Conservation (phyloP, 257 asterid genomes). For the Mentha longifolia region DNA sequence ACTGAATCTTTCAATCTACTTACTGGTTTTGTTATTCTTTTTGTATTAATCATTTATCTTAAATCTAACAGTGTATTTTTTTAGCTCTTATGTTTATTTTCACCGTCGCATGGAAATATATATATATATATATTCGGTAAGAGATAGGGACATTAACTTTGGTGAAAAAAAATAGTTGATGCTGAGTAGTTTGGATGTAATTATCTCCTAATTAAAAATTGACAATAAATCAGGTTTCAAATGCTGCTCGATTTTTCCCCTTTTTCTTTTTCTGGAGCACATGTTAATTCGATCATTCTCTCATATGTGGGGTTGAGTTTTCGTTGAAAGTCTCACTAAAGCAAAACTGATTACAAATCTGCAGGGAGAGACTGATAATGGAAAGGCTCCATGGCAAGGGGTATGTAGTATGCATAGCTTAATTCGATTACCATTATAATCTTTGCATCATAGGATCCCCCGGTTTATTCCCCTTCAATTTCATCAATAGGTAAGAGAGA, state of each 20-base stretch:
- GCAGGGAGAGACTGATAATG: constrained; percentile 82
- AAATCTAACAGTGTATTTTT: constrained; percentile 6
- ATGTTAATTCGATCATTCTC: background rate
- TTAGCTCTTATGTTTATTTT: background rate
- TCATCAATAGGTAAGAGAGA: constrained; percentile 70
- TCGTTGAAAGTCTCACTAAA: constrained; percentile 16
- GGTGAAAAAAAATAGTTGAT: background rate
- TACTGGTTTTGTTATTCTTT: background rate
- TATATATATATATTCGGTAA: too few species aligned
- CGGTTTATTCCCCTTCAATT: background rate
- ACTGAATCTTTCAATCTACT: background rate
- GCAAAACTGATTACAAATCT: constrained; percentile 29
- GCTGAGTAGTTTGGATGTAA: background rate
- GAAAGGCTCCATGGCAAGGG: constrained; percentile 94
- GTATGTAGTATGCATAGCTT: constrained; percentile 60
- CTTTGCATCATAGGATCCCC: background rate
- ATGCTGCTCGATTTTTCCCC: too few species aligned
- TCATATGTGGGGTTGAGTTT: constrained; percentile 7
- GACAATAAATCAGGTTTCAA: too few species aligned
- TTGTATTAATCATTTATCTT: background rate
- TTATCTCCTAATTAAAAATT: background rate
- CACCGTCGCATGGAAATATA: too few species aligned
- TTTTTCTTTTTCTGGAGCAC: background rate
- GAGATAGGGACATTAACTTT: background rate
- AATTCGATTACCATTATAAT: background rate